These are phyloP conservation scores for Exophiala mesophila DNA, from an alignment of 2,329 filamentous ascomycete species.

Conservation along the genomic window DNA sequence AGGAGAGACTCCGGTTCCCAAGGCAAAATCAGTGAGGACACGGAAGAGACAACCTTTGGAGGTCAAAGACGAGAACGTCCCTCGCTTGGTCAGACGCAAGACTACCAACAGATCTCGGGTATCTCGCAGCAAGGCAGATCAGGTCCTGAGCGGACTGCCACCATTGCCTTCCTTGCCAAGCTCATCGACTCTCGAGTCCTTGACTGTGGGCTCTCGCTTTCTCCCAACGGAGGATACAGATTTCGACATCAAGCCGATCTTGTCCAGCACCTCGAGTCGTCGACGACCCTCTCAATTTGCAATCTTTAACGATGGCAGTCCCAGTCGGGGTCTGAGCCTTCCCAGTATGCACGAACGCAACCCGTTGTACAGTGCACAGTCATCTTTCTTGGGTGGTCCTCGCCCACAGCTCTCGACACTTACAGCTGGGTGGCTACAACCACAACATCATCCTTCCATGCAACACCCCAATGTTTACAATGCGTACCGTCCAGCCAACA, in stretches of 20 bases:
- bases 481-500: conserved; percentile 11
- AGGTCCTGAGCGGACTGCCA: conserved; percentile 15
- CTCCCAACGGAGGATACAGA: conserved; percentile 28
- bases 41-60: conserved; percentile 33
- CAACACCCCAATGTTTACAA: conserved; percentile 14
- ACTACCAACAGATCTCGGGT: conserved; percentile 25
- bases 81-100: conserved; percentile 25
- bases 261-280: conserved; percentile 28
- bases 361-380: conserved; percentile 11
- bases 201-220: conserved; percentile 21
- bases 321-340: conserved; percentile 8
- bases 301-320: conserved; percentile 36
- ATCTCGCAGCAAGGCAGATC: conserved; percentile 13
- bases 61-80: conserved; percentile 33
- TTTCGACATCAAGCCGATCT: conserved; percentile 33
- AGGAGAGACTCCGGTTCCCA: conserved; percentile 39
- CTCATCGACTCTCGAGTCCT: conserved; percentile 21
- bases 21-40: conserved; percentile 30
- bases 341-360: conserved; percentile 7
- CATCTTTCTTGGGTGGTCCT: conserved; percentile 4
- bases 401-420: conserved; percentile 12
- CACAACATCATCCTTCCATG: conserved; percentile 18
- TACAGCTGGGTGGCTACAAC: conserved; percentile 21
- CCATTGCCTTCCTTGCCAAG: conserved; percentile 25
- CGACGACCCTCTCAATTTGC: conserved; percentile 31